These are phyloP conservation scores for Delitschia confertaspora DNA, from an alignment of 495 filamentous ascomycete species.

Conservation along the genomic window DNA sequence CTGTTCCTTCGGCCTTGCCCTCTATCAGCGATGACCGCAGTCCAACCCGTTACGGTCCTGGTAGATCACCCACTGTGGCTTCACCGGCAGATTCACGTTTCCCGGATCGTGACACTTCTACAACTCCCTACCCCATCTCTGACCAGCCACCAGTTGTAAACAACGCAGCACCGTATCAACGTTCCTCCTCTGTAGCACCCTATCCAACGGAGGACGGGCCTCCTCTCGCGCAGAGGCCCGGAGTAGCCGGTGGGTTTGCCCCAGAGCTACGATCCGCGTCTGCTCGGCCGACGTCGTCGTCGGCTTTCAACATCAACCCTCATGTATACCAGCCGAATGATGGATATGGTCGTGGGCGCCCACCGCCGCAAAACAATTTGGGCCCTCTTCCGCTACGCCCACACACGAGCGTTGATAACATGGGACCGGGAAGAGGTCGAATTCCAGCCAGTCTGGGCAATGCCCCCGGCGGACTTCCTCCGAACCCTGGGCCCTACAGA, in stretches of 20 bases:
- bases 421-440: constrained; percentile 23
- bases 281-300: constrained; percentile 14
- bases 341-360: constrained; percentile 1
- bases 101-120: constrained; percentile 22
- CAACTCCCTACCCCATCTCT: constrained; percentile 32
- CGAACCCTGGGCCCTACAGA: constrained; percentile 20
- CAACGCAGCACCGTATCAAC: constrained; percentile 36
- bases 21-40: constrained; percentile 22
- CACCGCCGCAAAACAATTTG: constrained; percentile 15
- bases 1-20: constrained; percentile 26
- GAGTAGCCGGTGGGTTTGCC: constrained; percentile 35
- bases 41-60: constrained; percentile 24
- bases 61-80: constrained; percentile 4
- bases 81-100: constrained; percentile 5
- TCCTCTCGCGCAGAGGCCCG: constrained; percentile 32
- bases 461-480: constrained; percentile 10
- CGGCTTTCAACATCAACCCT: constrained; percentile 32
- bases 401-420: constrained; percentile 24
- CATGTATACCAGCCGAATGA: constrained; percentile 20
- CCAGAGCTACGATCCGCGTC: constrained; percentile 27
- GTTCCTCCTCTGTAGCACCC: constrained; percentile 49
- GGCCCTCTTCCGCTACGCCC: constrained; percentile 22
- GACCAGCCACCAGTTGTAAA: constrained; percentile 37
- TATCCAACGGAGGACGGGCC: constrained; percentile 56
- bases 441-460: constrained; percentile 9